Conservation (phyloP, 2,329 filamentous ascomycete species). For the Calcarisporium arbuscula region DNA sequence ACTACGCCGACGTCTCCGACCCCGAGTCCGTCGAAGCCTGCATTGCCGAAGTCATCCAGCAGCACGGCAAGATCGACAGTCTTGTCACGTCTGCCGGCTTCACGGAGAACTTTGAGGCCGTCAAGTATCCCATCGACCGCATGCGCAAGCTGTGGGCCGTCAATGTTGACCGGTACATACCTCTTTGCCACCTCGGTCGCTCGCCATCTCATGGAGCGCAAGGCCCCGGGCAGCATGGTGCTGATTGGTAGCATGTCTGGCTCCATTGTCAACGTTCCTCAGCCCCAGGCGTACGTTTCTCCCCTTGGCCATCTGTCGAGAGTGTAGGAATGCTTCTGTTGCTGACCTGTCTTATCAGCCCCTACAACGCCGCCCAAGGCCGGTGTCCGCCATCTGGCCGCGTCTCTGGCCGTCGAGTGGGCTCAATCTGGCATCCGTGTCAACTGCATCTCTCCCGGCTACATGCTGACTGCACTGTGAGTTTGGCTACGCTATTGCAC, state of each 20-base stretch:
- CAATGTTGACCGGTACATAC: conserved; percentile 88
- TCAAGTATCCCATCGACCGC: conserved; percentile 83
- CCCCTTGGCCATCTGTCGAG: not conserved
- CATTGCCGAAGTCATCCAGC: conserved; percentile 50
- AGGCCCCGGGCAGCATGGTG: conserved; percentile 76
- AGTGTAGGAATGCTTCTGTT: no score
- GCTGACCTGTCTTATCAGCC: no score
- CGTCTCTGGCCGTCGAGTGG: conserved; percentile 91
- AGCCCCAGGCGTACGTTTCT: conserved; percentile 66
- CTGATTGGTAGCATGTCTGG: conserved; percentile 96
- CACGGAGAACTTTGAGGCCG: conserved; percentile 90
- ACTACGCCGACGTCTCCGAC: conserved; percentile 82
- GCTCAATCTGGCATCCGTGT: conserved; percentile 80
- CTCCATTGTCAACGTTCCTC: conserved; percentile 87
- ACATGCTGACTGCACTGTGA: conserved; percentile 92
- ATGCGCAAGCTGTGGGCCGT: conserved; percentile 92
- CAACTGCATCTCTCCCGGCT: conserved; percentile 91
- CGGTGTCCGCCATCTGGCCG: conserved; percentile 79
- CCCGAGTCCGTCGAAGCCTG: conserved; percentile 70
- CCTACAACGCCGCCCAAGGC: conserved; percentile 94
- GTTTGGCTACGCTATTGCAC: conserved; percentile 23
- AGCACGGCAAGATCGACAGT: conserved; percentile 79
- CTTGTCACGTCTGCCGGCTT: conserved; percentile 96
- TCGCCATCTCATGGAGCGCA: conserved; percentile 79
- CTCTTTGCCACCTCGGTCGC: conserved; percentile 80